phyloP scores from a whole-genome alignment of 2,329 filamentous ascomycete genomes.

The Sporothrix pseudoabietina region DNA sequence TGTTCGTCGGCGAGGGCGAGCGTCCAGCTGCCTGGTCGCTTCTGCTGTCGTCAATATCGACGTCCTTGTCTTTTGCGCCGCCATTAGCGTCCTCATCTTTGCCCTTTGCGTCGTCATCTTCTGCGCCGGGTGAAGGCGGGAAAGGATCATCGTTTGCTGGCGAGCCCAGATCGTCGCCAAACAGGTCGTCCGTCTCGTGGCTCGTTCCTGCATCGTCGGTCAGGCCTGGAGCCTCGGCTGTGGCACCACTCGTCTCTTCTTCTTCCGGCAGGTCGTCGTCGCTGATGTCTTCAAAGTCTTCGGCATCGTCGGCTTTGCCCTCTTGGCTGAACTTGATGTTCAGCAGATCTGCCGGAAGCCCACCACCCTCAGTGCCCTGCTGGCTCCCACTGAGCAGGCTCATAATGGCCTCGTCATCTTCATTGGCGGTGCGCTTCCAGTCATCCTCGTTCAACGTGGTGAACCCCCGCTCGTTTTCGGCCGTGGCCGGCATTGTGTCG shows the following conservation, averaged over 20 bases:
- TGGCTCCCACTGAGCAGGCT: slow-evolving; percentile 49
- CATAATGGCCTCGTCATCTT: slow-evolving; percentile 54
- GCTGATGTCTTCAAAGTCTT: slow-evolving; percentile 88
- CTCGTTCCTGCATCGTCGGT: slow-evolving; percentile 63
- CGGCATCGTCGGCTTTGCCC: slow-evolving; percentile 88
- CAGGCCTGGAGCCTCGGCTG: slow-evolving; percentile 55
- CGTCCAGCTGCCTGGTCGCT: slow-evolving; percentile 39
- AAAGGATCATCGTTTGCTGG: slow-evolving; percentile 45
- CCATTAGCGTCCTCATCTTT: not conserved
- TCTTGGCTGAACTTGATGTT: slow-evolving; percentile 57
- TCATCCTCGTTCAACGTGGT: slow-evolving; percentile 43
- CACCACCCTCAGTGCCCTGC: slow-evolving; percentile 42
- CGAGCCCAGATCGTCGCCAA: slow-evolving; percentile 62
- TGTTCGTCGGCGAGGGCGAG: slow-evolving; percentile 38
- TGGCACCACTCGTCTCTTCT: slow-evolving; percentile 52
- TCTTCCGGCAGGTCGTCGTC: slow-evolving; percentile 90
- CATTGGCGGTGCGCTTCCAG: slow-evolving; percentile 50
- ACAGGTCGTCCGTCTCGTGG: slow-evolving; percentile 67
- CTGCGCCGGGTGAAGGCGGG: slow-evolving; percentile 42
- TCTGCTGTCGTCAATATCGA: slow-evolving; percentile 19
- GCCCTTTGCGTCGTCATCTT: slow-evolving; percentile 40
- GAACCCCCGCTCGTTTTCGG: slow-evolving; percentile 38
- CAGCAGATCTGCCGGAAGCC: slow-evolving; percentile 48
- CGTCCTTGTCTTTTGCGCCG: not conserved
- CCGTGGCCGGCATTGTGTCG: slow-evolving; percentile 28